Conservation (phyloP, 257 asterid genomes). For the Plantago elongata region DNA sequence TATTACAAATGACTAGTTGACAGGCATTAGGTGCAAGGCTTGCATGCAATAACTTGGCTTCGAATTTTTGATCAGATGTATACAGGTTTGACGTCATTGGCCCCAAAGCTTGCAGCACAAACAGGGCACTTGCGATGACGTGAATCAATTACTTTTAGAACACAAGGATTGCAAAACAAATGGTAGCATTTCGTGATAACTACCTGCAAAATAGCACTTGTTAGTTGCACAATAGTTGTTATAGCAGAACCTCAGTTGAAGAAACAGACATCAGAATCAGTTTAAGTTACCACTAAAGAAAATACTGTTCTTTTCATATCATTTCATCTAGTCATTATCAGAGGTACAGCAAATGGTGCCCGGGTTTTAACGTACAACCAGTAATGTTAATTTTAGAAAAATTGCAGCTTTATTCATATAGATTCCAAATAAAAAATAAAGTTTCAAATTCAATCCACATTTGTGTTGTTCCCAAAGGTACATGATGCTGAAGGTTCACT, state of each 20-base stretch:
- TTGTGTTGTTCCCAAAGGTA: neutral
- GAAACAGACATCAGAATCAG: neutral
- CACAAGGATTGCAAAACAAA: conserved; percentile 86
- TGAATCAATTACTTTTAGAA: conserved; percentile 58
- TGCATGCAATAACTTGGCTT: conserved; percentile 6
- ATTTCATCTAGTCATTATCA: neutral
- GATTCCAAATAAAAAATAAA: neutral
- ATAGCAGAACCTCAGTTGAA: neutral
- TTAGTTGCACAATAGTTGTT: neutral
- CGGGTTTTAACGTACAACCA: neutral
- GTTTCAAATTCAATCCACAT: too few species aligned
- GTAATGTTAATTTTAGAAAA: too few species aligned
- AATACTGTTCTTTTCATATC: neutral
- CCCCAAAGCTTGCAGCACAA: conserved; percentile 80
- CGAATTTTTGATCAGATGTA: conserved; percentile 61
- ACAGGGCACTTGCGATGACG: conserved; percentile 83
- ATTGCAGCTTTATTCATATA: too few species aligned
- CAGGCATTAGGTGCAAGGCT: too few species aligned
- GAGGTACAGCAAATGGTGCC: neutral
- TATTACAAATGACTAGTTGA: too few species aligned
- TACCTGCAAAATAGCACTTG: conserved; percentile 50
- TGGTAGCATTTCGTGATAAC: conserved; percentile 93
- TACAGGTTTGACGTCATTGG: conserved; percentile 81
- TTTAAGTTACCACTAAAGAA: too few species aligned
- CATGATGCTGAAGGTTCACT: neutral